Evolutionary conservation across 768 basidiomycete species (phyloP).

Genomic region (Plicaturopsis crispa): DNA sequence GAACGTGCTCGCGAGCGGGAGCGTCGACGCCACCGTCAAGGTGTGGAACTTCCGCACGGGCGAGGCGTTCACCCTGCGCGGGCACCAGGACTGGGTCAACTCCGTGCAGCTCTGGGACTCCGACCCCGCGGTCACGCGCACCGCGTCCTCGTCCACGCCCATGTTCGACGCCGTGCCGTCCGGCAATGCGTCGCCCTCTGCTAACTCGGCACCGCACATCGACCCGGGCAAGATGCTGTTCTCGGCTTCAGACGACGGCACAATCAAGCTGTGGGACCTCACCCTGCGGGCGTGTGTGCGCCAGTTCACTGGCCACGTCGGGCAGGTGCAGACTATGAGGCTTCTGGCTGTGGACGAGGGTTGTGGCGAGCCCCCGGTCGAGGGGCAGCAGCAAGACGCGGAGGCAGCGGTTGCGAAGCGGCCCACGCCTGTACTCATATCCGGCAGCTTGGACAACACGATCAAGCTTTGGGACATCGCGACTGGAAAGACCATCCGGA

Average conservation of each 20-base stretch:
- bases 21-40: conserved; percentile 91
- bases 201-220: conserved; percentile 40
- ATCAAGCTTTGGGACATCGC: conserved; percentile 96
- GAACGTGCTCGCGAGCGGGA: conserved; percentile 87
- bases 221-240: conserved; percentile 92
- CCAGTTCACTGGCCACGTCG: conserved; percentile 84
- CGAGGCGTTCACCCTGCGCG: conserved; percentile 86
- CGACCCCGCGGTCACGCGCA: conserved; percentile 19
- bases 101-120: conserved; percentile 90
- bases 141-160: conserved; percentile 20
- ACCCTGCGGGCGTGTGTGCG: conserved; percentile 71
- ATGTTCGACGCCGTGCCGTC: conserved; percentile 9
- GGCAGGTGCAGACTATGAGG: conserved; percentile 89
- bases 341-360: conserved; percentile 63
- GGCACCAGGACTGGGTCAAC: conserved; percentile 96
- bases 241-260: conserved; percentile 92
- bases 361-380: conserved; percentile 3
- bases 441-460: conserved; percentile 90
- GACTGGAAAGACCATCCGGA: conserved; percentile 65
- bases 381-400: background rate
- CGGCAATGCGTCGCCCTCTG: conserved; percentile 16
- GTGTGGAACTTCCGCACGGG: conserved; percentile 92
- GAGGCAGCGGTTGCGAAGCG: conserved; percentile 11
- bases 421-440: conserved; percentile 72
- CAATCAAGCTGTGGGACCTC: conserved; percentile 93